Conservation (phyloP, 2,329 filamentous ascomycete genomes). For the Sporothrix brasiliensis region DNA sequence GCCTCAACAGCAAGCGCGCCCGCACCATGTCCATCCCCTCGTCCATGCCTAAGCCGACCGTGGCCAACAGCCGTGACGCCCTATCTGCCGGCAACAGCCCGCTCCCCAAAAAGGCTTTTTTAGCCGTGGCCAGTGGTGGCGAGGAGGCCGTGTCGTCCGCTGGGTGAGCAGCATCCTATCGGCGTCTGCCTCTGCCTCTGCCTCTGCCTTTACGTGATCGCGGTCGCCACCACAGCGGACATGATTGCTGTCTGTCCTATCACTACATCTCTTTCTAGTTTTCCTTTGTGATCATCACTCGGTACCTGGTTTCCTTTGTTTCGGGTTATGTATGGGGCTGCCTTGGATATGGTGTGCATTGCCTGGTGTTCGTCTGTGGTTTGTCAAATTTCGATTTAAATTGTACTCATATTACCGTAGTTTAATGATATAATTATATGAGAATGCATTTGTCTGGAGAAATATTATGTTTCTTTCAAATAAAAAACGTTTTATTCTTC, state of each 20-base stretch:
- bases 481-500: not conserved
- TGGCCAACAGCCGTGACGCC: not conserved
- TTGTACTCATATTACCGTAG: not conserved
- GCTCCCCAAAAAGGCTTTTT: constrained; percentile 32
- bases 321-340: not conserved
- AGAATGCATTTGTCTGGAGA: not conserved
- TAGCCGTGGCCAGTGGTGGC: constrained; percentile 26
- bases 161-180: constrained; percentile 22
- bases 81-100: constrained; percentile 26
- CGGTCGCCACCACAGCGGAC: not conserved
- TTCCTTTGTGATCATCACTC: not conserved
- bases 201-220: too few species aligned
- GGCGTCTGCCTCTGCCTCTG: not conserved
- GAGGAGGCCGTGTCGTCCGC: constrained; percentile 27
- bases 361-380: not conserved
- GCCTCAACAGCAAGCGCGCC: constrained; percentile 29
- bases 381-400: not conserved
- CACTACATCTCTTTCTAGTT: not conserved
- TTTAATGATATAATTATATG: not conserved
- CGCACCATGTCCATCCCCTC: constrained; percentile 35
- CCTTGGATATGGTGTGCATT: constrained; percentile 21
- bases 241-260: not conserved
- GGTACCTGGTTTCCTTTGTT: not conserved
- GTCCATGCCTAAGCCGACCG: constrained; percentile 31
- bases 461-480: not conserved